Evolutionary conservation across 169 alveolate species (phyloP), one percentile per base, ranked within the genome.

Genomic region (Amoebophrya sp.): DNA sequence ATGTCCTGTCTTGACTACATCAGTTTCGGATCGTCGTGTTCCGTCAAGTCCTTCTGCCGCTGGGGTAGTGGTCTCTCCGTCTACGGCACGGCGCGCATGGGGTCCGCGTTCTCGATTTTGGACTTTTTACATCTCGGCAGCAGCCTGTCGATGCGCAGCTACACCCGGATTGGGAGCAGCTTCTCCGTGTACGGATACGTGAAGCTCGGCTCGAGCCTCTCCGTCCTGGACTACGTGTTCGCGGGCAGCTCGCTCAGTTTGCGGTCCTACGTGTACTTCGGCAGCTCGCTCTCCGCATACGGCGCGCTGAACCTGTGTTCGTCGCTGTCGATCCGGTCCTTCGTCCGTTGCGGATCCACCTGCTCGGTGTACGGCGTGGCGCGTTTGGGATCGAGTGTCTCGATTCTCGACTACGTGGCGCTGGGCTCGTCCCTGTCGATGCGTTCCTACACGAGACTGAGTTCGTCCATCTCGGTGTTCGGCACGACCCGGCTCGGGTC

Each of bases 141-240:
- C 7, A 48, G 89, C 40, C 38, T 29, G 78, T 34, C 40, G 1
- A 39, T 69, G 40, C 88, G 38, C 5, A 89, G 88, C 50, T 38
- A 15, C 38, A 50, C 45, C 16, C 41, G 67, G 58, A 20, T 88
- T 39, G 92, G 48, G 42, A 26, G 39, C 39, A 15, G 31, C 29
- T 7, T 91, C 90, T 45, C 48, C 26, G 20, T 41, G 0, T 91
- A 40, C 39, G 88, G 92, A 34, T 16, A 13, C 5, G 34, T 50
- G 34, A 18, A 70, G 34, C 39, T 78, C 15, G 92, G 67, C 7
- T 41, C 90, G n/a, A 58, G 42, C 31, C n/a, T 39, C 34, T 50
- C 41, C 5, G 89, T 45, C 69, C 50, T 89, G 92, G 90, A 91
- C 41, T 38, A 18, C 45, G n/a, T n/a, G n/a, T n/a, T n/a, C n/a